phyloP scores from a whole-genome alignment of 2,329 filamentous ascomycete species.

The Diaporthe citrichinensis region DNA sequence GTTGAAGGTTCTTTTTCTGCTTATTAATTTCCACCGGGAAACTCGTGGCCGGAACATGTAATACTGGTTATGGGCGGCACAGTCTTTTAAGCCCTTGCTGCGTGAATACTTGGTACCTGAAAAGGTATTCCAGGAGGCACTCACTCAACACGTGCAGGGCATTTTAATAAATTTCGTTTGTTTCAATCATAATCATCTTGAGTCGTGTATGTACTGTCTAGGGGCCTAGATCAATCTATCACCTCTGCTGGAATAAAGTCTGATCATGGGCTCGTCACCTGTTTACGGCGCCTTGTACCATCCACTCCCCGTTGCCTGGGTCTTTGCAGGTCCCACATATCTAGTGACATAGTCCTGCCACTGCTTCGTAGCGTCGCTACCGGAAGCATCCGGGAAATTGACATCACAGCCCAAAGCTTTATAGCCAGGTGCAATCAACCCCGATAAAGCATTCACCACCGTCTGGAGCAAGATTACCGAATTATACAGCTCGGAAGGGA shows the following conservation, averaged over 20 bases:
- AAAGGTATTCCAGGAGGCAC: neutral
- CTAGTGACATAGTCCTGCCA: neutral
- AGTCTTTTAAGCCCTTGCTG: neutral
- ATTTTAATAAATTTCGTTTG: neutral
- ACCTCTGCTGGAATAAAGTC: neutral
- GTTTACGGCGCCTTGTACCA: neutral
- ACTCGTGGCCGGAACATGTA: neutral
- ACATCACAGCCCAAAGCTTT: slow-evolving; percentile 40
- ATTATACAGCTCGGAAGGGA: slow-evolving; percentile 40
- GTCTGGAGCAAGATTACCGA: slow-evolving; percentile 27
- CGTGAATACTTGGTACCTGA: neutral
- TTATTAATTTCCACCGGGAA: too few relatives aligned
- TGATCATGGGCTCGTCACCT: neutral
- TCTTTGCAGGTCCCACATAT: neutral
- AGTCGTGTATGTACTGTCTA: neutral
- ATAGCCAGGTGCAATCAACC: slow-evolving; percentile 37
- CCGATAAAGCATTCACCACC: slow-evolving; percentile 36
- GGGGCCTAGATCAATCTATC: too few relatives aligned
- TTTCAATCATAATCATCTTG: neutral
- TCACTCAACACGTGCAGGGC: too few relatives aligned
- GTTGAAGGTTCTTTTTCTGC: neutral
- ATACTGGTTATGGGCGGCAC: neutral
- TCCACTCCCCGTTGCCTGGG: neutral
- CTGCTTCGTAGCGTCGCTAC: neutral
- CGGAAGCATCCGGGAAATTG: slow-evolving; percentile 36